Evolutionary conservation across 345 rosid genomes (phyloP).

Genomic region (Viola odorata): DNA sequence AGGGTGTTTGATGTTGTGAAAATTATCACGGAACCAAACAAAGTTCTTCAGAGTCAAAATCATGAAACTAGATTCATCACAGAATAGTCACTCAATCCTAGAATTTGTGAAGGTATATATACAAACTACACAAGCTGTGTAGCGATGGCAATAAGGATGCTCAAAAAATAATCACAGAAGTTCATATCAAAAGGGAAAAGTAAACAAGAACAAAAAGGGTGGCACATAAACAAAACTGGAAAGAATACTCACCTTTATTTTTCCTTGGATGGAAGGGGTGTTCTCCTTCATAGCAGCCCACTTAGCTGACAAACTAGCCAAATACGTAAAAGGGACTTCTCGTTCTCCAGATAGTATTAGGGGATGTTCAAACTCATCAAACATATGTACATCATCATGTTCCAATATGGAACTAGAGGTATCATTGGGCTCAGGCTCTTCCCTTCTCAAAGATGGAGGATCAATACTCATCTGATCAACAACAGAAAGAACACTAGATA

Average conservation of each 20-base stretch:
- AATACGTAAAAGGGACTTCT: slow-evolving; percentile 81
- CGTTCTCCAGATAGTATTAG: slow-evolving; percentile 38
- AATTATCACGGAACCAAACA: too few species aligned
- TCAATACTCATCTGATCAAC: slow-evolving; percentile 29
- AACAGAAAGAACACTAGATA: slow-evolving; percentile 32
- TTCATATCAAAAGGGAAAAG: too few species aligned
- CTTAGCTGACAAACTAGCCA: slow-evolving; percentile 72
- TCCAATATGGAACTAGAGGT: slow-evolving; percentile 18
- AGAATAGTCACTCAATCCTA: too few species aligned
- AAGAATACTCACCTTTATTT: slow-evolving; percentile 51
- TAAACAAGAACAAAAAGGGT: too few species aligned
- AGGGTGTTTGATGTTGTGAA: too few species aligned
- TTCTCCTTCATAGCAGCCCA: slow-evolving; percentile 63
- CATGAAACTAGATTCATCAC: too few species aligned
- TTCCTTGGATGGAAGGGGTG: slow-evolving; percentile 50
- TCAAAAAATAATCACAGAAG: too few species aligned
- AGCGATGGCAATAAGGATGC: too few species aligned
- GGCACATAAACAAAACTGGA: neutral
- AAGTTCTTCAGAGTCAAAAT: too few species aligned
- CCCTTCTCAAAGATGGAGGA: slow-evolving; percentile 25
- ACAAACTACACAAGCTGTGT: too few species aligned
- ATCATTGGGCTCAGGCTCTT: slow-evolving; percentile 16
- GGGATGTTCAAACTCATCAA: slow-evolving; percentile 49
- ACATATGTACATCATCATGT: slow-evolving; percentile 32
- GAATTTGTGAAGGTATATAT: too few species aligned